Evolutionary conservation across 805 yeast genomes (phyloP).

Genomic region (Lachancea quebecensis): DNA sequence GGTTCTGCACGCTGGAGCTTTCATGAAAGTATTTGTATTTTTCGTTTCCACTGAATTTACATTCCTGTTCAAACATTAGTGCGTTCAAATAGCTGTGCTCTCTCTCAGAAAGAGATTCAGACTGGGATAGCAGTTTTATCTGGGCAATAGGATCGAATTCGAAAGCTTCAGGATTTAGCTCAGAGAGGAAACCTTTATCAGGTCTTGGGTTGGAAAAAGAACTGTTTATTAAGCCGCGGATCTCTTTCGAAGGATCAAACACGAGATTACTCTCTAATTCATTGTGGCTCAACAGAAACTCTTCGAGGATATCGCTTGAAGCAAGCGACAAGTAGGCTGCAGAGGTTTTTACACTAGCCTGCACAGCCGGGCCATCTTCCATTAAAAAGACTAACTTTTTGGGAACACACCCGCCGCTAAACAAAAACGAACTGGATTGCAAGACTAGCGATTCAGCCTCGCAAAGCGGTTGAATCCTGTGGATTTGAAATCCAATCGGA

Average conservation of each 20-base stretch:
- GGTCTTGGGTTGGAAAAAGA: not conserved
- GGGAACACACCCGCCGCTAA: not conserved
- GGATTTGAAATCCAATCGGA: not conserved
- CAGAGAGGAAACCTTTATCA: not conserved
- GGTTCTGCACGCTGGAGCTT: not conserved
- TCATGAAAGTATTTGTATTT: constrained; percentile 2
- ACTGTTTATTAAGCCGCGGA: not conserved
- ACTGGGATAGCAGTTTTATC: not conserved
- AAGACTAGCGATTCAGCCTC: constrained; percentile 3
- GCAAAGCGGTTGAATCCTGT: not conserved
- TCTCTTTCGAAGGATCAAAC: not conserved
- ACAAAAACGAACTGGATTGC: constrained; percentile 3
- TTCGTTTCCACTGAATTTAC: not conserved
- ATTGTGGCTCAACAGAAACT: not conserved
- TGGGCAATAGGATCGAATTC: not conserved
- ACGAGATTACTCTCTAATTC: not conserved
- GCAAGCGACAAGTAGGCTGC: not conserved
- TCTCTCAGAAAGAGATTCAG: not conserved
- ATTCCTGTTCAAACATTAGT: not conserved
- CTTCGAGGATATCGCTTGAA: not conserved
- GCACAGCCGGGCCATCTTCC: not conserved
- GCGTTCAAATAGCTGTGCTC: not conserved
- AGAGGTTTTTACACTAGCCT: not conserved
- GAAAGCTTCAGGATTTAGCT: not conserved
- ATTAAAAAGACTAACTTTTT: not conserved